Percentiles rank a stretch among this genome's conserved stretches.
These are phyloP conservation scores for Corylus americana DNA, from an alignment of 306 rosid species.

Conservation along the genomic window DNA sequence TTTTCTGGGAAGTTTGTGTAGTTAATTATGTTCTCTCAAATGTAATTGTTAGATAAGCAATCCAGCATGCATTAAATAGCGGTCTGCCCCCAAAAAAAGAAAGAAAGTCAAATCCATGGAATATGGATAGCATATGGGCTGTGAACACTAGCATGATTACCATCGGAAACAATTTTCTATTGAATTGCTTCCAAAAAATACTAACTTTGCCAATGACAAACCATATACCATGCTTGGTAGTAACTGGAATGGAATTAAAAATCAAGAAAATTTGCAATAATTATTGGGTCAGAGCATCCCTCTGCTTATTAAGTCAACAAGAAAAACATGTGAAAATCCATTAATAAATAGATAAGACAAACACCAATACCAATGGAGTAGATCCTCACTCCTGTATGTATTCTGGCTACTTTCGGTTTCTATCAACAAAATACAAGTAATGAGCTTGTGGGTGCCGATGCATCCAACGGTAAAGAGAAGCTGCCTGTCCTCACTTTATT, in stretches of 20 bases:
- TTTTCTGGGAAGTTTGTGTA: not conserved
- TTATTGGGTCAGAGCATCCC: not conserved
- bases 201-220: not conserved
- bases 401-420: not conserved
- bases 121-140: too few relatives aligned
- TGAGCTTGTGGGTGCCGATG: slow-evolving; percentile 17
- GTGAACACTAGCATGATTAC: too few relatives aligned
- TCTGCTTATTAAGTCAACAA: not conserved
- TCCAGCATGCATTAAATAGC: not conserved
- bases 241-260: not conserved
- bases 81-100: too few relatives aligned
- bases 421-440: slow-evolving; percentile 20
- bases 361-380: not conserved
- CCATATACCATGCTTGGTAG: not conserved
- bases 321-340: not conserved
- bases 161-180: too few relatives aligned
- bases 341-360: not conserved
- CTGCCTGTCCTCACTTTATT: slow-evolving; percentile 28
- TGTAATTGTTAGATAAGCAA: not conserved
- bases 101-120: too few relatives aligned
- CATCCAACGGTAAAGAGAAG: slow-evolving; percentile 31
- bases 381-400: not conserved
- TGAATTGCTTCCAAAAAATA: not conserved
- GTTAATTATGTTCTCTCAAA: not conserved
- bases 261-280: not conserved